These are phyloP conservation scores for Tylopilus sp. DNA, from an alignment of 1,284 basidiomycete species.

Conservation along the genomic window DNA sequence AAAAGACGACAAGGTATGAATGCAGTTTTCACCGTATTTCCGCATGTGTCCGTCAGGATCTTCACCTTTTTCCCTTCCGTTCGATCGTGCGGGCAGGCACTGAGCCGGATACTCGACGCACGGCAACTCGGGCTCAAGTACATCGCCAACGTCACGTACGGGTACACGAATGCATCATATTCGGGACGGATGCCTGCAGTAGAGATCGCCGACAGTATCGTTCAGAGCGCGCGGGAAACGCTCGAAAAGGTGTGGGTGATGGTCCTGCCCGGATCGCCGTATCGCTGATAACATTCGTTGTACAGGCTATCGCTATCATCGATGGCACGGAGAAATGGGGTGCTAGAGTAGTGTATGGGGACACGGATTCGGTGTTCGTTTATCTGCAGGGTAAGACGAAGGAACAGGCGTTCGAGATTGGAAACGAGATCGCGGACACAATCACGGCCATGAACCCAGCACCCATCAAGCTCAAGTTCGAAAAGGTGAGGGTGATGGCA, in stretches of 20 bases:
- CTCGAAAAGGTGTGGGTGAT: constrained; percentile 72
- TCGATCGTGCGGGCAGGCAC: constrained; percentile 44
- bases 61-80: background rate
- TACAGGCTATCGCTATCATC: constrained; percentile 80
- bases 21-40: background rate
- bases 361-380: constrained; percentile 95
- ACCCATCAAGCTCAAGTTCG: constrained; percentile 95
- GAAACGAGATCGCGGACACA: constrained; percentile 85
- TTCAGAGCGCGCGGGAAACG: constrained; percentile 93
- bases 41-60: background rate
- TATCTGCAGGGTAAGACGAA: constrained; percentile 84
- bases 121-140: constrained; percentile 87
- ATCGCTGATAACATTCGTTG: too few species aligned
- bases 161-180: constrained; percentile 90
- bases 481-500: constrained; percentile 61
- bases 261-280: too few species aligned
- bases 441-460: constrained; percentile 86
- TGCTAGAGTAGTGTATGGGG: constrained; percentile 94
- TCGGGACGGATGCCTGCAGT: constrained; percentile 98
- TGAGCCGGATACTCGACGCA: constrained; percentile 77
- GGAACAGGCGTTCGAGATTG: constrained; percentile 90
- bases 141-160: constrained; percentile 89
- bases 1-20: constrained; percentile 63
- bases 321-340: constrained; percentile 81
- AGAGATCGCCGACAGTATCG: constrained; percentile 97